Base-by-base conservation (phyloP, 345 rosid genomes). In the Xanthoceras sorbifolium region DNA sequence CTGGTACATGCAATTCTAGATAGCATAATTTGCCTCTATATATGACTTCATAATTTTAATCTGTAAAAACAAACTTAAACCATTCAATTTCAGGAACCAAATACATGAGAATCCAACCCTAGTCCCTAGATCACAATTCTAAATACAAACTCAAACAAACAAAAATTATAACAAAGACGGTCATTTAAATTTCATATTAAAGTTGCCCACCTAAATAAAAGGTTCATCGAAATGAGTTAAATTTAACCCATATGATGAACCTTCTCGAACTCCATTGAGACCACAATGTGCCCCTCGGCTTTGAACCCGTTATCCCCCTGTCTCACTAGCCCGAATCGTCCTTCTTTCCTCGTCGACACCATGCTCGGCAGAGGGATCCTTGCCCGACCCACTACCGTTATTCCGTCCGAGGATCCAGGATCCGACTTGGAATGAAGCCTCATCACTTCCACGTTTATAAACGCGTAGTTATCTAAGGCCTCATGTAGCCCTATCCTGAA, bases 381-480 rank as follows among this genome's bases (percentile, higher is more conserved):
- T 5, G 50, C 50, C 63, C 69, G 64, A 1, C 82, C 82, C 36
- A 79, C 78, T 9, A 76, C 8, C 9, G 6, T 36, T 22, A 7
- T 23, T 1, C 75, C 75, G 1, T 1, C 75, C 6, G 79, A 71
- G n/a, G 77, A 55, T 42, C 83, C 77, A 28, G 74, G 79, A 25
- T 72, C 77, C 2, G 40, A 1, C 0, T 1, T 55, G 6, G 79
- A 76, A 17, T 11, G 1, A 0, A 52, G 9, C 22, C 77, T 71
- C 4, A 80, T 6, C 5, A 80, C 72, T 55, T 76, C 79, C 34
- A 80, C 3, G n/a, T 67, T 23, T 63, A 80, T 28, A 57, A 65
- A 71, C 31, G 6, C 23, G n/a, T 42, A 52, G 6, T 17, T 50
- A 31, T 32, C 12, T 64, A 12, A 4, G 0, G 25, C 20, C 15